Base-by-base conservation (phyloP, 306 rosid species). In the Cucurbita pepo region DNA sequence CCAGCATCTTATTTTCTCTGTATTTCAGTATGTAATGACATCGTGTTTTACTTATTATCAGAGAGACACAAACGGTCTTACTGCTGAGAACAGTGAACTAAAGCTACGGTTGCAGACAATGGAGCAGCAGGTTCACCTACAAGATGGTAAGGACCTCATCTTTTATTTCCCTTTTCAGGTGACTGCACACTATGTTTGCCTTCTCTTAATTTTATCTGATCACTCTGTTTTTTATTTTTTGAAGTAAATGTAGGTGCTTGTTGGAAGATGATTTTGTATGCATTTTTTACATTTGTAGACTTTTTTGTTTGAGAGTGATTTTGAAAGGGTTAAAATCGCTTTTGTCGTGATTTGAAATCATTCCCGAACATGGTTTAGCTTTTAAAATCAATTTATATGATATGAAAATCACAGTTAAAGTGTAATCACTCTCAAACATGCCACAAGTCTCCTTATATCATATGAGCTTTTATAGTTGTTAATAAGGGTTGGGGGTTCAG, bases 111-210 rank as follows among this genome's bases (percentile, higher is more conserved):
- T 92, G 85, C 97, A 92, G 82, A 81, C 96, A 71, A 90, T 90
- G 91, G 97, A 92, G 83, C 97, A 92, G 80, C 96, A 92, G 80
- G 96, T 92, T 82, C 96, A 88, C 80, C 74, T 92, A 83, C 97
- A 92, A 82, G 97, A 92, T 84, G 97, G 97, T 36, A 83, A 82
- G 85, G 38, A 15, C 51, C 73, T 37, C 48, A 13, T 7, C 36
- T 56, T 12, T 14, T 3, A 8, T 56, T 57, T 57, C 47, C n/a
- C 18, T 71, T 72, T 72, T 13, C 13, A 69, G 55, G 47, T 19
- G 25, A 44, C 52, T 66, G 30, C 73, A 10, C 56, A 65, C 4
- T 37, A 45, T 44, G 45, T 44, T 7, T 21, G 37, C 38, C 41
- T 45, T 45, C 51, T 47, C 51, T 47, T 67, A 21, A 4, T 51